A percentile compares a stretch with the other conserved stretches of the same genome.
These are phyloP conservation scores for Mycosphaerella sp. DNA, from an alignment of 2,329 filamentous ascomycete genomes.

Conservation along the genomic window DNA sequence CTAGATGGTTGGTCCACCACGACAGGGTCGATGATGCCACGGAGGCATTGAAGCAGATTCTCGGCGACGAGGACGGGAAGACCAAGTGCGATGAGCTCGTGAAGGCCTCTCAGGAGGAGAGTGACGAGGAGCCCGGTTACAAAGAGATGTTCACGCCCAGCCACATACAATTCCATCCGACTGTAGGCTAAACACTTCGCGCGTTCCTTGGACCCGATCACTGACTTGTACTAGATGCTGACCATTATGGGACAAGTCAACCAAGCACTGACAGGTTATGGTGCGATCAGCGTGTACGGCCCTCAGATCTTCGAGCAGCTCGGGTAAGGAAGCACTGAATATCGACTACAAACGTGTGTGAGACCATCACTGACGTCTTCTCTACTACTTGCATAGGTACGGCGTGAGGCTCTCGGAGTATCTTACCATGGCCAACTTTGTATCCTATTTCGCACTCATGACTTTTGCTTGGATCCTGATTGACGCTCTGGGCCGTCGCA, in stretches of 20 bases:
- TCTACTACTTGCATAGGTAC: slow-evolving; percentile 32
- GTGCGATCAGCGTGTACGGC: slow-evolving; percentile 56
- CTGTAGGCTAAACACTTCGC: slow-evolving; percentile 19
- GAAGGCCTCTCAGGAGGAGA: slow-evolving; percentile 47
- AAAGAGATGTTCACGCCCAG: slow-evolving; percentile 53
- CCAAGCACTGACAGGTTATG: slow-evolving; percentile 50
- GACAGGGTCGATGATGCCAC: slow-evolving; percentile 48
- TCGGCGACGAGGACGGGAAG: slow-evolving; percentile 47
- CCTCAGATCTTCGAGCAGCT: slow-evolving; percentile 59
- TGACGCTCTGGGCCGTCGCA: slow-evolving; percentile 50
- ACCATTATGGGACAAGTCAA: slow-evolving; percentile 60
- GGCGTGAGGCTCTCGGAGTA: slow-evolving; percentile 47
- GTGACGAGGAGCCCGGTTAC: slow-evolving; percentile 44
- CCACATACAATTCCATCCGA: slow-evolving; percentile 54
- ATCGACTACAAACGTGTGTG: too few relatives aligned
- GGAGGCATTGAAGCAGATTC: slow-evolving; percentile 44
- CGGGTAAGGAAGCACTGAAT: slow-evolving; percentile 29
- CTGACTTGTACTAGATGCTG: slow-evolving; percentile 36
- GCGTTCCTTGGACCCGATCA: background rate
- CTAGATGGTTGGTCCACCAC: slow-evolving; percentile 53
- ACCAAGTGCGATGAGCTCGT: slow-evolving; percentile 47
- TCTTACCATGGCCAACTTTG: slow-evolving; percentile 55
- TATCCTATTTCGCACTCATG: slow-evolving; percentile 57
- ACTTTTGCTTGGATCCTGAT: slow-evolving; percentile 56
- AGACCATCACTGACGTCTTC: too few relatives aligned